These are phyloP conservation scores for Xylariaceae sp. DNA, from an alignment of 2,329 filamentous ascomycete genomes.

Conservation along the genomic window DNA sequence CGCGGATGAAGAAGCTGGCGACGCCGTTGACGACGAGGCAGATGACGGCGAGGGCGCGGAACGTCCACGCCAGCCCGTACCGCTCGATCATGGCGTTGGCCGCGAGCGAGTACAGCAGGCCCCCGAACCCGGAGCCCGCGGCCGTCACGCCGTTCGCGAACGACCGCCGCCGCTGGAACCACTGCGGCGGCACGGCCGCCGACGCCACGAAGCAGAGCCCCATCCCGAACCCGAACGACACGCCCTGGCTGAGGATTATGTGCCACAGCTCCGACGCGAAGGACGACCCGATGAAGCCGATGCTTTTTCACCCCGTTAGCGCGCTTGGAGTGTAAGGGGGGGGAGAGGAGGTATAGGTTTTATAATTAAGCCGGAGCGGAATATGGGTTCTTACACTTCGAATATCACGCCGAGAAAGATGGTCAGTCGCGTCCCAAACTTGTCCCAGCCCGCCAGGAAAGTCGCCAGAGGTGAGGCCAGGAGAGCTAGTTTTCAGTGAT, in stretches of 20 bases:
- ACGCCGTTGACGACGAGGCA: conserved; percentile 57
- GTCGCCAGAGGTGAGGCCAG: conserved; percentile 73
- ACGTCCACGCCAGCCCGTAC: conserved; percentile 67
- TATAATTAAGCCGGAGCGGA: not conserved
- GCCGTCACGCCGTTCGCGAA: conserved; percentile 73
- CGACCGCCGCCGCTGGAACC: conserved; percentile 72
- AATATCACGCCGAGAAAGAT: conserved; percentile 69
- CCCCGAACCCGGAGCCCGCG: conserved; percentile 77
- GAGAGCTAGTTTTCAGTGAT: conserved; percentile 54
- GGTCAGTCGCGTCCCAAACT: conserved; percentile 68
- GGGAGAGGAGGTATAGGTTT: not conserved
- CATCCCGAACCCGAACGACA: conserved; percentile 80
- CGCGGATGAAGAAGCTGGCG: conserved; percentile 68
- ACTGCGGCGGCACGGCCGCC: conserved; percentile 73
- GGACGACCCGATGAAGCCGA: conserved; percentile 71
- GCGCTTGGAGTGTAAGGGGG: not conserved
- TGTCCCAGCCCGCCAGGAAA: conserved; percentile 53
- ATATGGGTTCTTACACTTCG: conserved; percentile 56
- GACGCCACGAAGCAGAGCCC: conserved; percentile 76
- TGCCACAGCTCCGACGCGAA: conserved; percentile 76
- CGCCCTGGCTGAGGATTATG: conserved; percentile 74
- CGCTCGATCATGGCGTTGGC: conserved; percentile 71
- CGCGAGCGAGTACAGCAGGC: conserved; percentile 70
- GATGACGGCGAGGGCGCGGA: conserved; percentile 51
- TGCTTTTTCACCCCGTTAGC: conserved; percentile 35